A percentile compares a stretch with the other conserved stretches of the same genome.
phyloP scores from a whole-genome alignment of 345 rosid genomes.

The Melastoma malabathricum region DNA sequence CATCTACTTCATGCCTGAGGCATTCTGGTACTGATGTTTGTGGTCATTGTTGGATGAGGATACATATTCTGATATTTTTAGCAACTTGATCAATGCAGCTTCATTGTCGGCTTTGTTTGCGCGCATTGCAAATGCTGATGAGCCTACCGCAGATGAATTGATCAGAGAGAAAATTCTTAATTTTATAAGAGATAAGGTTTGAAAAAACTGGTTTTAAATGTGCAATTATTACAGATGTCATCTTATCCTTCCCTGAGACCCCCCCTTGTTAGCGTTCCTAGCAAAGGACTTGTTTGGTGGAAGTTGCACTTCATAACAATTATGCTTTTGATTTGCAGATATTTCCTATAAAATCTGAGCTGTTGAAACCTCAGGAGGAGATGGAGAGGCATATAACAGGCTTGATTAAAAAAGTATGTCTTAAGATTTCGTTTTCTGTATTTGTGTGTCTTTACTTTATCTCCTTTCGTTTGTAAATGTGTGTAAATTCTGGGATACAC shows the following conservation, averaged over 20 bases:
- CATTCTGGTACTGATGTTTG: neutral
- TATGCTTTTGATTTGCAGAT: slow-evolving; percentile 35
- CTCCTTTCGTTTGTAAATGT: neutral
- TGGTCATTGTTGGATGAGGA: neutral
- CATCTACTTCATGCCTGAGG: neutral
- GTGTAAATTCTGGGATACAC: neutral
- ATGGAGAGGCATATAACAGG: slow-evolving; percentile 94
- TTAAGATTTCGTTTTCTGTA: neutral
- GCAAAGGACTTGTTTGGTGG: neutral
- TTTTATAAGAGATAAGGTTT: slow-evolving; percentile 85
- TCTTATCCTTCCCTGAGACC: neutral
- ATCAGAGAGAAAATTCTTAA: slow-evolving; percentile 75
- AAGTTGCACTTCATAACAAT: neutral
- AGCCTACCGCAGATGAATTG: slow-evolving; percentile 56
- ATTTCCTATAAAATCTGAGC: slow-evolving; percentile 78
- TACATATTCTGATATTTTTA: neutral
- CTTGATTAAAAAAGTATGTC: slow-evolving; percentile 62
- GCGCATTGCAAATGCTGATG: slow-evolving; percentile 63
- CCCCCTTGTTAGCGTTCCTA: neutral
- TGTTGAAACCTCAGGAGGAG: slow-evolving; percentile 88
- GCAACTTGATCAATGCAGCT: slow-evolving; percentile 34
- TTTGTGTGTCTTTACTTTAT: neutral
- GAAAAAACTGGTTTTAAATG: neutral
- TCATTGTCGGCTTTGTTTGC: slow-evolving; percentile 77
- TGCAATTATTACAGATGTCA: neutral